Base-by-base conservation (phyloP, 139 green algal genomes). In the Micromonas commoda region DNA sequence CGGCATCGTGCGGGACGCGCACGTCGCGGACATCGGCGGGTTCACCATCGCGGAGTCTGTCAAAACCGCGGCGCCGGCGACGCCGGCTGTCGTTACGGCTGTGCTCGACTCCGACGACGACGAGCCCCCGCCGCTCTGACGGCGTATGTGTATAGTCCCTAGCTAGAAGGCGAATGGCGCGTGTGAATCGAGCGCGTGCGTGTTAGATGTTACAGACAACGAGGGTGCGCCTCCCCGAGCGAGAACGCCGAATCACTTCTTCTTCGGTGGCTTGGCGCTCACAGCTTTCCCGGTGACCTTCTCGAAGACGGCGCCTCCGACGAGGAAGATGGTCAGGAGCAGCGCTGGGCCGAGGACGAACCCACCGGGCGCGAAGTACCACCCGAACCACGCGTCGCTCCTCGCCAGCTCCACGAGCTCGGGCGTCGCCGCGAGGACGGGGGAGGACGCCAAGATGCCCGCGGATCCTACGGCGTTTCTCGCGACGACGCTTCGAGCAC, bases 1-100 rank as follows among this genome's bases (percentile, higher is more conserved):
- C 21, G 73, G 73, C 51, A 79, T 79, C 73, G 73, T 79, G 32
- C 13, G 32, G 16, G 45, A 57, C 45, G n/a, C n/a, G n/a, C n/a
- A n/a, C n/a, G 45, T 9, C 45, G 45, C 9, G 45, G 16, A 16
- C 45, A 16, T 19, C 60, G 28, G 60, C 60, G 60, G 13, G 54
- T n/a, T 29, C 71, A 9, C 13, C 24, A 68, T 68, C 19, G 60
- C 19, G 13, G 45, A 57, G 45, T 57, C 45, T 16, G 45, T 57
- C 9, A 57, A 16, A 57, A 9, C 9, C 9, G 45, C 45, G 9
- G 45, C 45, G 45, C 45, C 45, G 9, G 45, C 45, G 45, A 23
- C 45, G 45, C 9, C 9, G 45, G 45, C 45, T 9, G 45, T 23
- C 9, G 45, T 57, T 9, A 16, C 45, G 45, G 16, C 45, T 9